Evolutionary conservation across 2,329 filamentous ascomycete genomes (phyloP).

Genomic region (Rhynchosporium agropyri): DNA sequence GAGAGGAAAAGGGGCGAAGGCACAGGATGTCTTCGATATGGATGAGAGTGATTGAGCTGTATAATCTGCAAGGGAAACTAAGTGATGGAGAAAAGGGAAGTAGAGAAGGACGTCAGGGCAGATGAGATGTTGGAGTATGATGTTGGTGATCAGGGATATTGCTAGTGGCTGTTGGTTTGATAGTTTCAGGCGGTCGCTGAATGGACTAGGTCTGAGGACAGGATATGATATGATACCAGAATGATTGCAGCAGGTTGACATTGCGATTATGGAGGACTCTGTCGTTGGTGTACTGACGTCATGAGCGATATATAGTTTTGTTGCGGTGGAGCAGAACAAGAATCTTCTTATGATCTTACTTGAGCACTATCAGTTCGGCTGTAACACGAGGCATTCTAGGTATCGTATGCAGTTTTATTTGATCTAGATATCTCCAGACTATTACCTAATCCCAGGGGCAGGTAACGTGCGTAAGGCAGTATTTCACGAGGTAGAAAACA

Average conservation of each 20-base stretch:
- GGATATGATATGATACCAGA: conserved; percentile 16
- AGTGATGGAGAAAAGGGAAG: no score
- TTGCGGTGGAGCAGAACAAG: background rate
- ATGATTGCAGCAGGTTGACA: conserved; percentile 3
- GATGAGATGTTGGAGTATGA: no score
- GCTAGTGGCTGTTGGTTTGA: conserved; percentile 7
- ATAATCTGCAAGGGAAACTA: background rate
- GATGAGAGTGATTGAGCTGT: conserved; percentile 11
- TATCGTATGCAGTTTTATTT: no score
- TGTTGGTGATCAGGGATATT: background rate
- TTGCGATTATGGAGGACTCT: background rate
- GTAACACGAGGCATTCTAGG: no score
- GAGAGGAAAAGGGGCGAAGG: conserved; percentile 10
- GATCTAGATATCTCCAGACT: no score
- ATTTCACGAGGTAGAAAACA: no score
- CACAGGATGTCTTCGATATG: conserved; percentile 13
- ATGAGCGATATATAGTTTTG: conserved; percentile 1
- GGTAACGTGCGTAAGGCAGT: no score
- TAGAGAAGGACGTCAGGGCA: no score
- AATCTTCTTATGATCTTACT: no score
- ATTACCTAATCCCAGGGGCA: no score
- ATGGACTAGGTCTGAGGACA: conserved; percentile 7
- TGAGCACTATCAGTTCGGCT: no score
- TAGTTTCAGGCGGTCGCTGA: background rate
- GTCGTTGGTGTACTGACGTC: conserved; percentile 1